Evolutionary conservation across 2,329 filamentous ascomycete species (phyloP).

Genomic region (Colletotrichum sp.): DNA sequence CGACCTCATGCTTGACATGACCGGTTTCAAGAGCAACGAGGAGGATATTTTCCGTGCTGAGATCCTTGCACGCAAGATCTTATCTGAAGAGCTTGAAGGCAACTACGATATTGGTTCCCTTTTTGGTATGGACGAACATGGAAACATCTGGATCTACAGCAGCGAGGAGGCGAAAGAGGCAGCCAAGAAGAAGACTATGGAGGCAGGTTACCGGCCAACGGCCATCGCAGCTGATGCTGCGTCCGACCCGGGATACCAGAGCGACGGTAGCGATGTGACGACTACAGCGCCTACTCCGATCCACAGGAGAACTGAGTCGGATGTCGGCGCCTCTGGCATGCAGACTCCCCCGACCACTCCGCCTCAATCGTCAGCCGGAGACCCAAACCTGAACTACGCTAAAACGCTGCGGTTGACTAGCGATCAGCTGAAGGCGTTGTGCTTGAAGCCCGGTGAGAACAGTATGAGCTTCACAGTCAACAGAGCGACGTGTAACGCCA

Average conservation of each 20-base stretch:
- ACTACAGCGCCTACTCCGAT: slow-evolving; percentile 48
- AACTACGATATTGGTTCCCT: slow-evolving; percentile 96
- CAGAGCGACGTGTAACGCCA: slow-evolving; percentile 86
- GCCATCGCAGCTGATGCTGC: slow-evolving; percentile 75
- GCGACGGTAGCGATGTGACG: slow-evolving; percentile 75
- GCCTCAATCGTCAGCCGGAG: slow-evolving; percentile 67
- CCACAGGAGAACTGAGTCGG: slow-evolving; percentile 73
- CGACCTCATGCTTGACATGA: slow-evolving; percentile 98
- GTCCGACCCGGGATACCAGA: slow-evolving; percentile 95
- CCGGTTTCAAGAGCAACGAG: slow-evolving; percentile 92
- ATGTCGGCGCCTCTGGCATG: slow-evolving; percentile 57
- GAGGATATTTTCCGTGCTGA: slow-evolving; percentile 92
- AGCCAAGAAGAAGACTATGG: slow-evolving; percentile 71
- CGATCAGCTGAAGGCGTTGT: slow-evolving; percentile 87
- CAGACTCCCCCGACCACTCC: slow-evolving; percentile 74
- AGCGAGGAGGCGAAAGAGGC: slow-evolving; percentile 95
- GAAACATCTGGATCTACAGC: slow-evolving; percentile 99
- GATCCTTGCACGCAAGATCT: slow-evolving; percentile 88
- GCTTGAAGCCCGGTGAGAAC: slow-evolving; percentile 86
- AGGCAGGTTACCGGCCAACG: slow-evolving; percentile 39
- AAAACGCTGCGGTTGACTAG: slow-evolving; percentile 96
- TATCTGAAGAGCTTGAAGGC: slow-evolving; percentile 91
- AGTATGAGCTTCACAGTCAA: slow-evolving; percentile 97
- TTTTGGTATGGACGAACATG: slow-evolving; percentile 93
- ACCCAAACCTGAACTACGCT: slow-evolving; percentile 87